Percentiles rank a stretch among this genome's conserved stretches.
Evolutionary conservation across 768 basidiomycete genomes (phyloP).

Genomic region (Calocybe cyanea): DNA sequence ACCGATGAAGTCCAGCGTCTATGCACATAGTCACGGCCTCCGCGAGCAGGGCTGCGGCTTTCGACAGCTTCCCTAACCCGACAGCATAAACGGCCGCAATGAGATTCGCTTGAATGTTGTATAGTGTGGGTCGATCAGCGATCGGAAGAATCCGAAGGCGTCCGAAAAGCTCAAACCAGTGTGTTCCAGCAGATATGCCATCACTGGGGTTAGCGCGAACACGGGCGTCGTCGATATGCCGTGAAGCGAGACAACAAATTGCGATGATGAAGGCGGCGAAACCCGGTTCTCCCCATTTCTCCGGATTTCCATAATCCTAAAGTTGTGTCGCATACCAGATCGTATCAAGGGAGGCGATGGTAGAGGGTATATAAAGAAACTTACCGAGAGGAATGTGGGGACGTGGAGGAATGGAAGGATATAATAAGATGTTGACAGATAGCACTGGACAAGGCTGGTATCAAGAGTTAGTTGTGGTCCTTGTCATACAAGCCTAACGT

Average conservation of each 20-base stretch:
- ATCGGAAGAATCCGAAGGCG: conserved; percentile 86
- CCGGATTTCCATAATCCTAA: conserved; percentile 89
- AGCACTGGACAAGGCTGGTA: conserved; percentile 72
- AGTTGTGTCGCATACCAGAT: conserved; percentile 7
- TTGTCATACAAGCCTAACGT: conserved; percentile 14
- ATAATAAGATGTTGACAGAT: conserved; percentile 90
- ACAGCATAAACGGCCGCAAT: conserved; percentile 93
- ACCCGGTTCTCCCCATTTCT: conserved; percentile 94
- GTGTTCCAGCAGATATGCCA: conserved; percentile 83
- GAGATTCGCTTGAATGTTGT: conserved; percentile 88
- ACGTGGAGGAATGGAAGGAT: conserved; percentile 91
- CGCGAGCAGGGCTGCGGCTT: conserved; percentile 80
- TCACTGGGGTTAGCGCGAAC: conserved; percentile 80
- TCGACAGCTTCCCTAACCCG: conserved; percentile 84
- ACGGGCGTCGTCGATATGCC: conserved; percentile 90
- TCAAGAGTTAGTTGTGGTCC: conserved; percentile 6
- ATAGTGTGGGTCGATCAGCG: conserved; percentile 84
- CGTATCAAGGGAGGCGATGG: conserved; percentile 6
- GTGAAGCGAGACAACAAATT: conserved; percentile 84
- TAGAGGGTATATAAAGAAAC: conserved; percentile 20
- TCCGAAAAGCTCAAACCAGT: conserved; percentile 88
- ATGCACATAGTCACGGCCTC: conserved; percentile 86
- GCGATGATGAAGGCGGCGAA: conserved; percentile 94
- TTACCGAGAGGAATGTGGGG: conserved; percentile 78
- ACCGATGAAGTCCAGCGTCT: conserved; percentile 87